These are phyloP conservation scores for Rubus idaeus DNA, from an alignment of 306 rosid species.

Conservation along the genomic window DNA sequence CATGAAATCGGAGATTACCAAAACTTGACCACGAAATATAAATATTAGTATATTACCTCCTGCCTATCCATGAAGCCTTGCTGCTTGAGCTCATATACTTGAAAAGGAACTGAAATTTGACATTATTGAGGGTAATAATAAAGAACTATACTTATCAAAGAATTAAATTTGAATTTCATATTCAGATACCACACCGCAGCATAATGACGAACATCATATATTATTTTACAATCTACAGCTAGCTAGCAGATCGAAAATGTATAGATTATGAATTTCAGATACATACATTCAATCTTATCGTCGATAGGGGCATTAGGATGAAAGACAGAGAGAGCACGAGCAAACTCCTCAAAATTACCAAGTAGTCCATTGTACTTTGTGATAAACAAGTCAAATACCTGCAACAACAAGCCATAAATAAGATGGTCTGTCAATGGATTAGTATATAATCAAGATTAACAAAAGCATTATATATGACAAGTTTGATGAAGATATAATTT, in stretches of 20 bases:
- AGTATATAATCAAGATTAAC: background rate
- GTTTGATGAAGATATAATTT: slow-evolving; percentile 17
- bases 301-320: slow-evolving; percentile 98
- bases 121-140: slow-evolving; percentile 3
- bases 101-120: slow-evolving; percentile 81
- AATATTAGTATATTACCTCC: slow-evolving; percentile 54
- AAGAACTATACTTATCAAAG: background rate
- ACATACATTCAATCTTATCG: slow-evolving; percentile 91
- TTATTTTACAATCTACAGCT: background rate
- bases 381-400: slow-evolving; percentile 95
- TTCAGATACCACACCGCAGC: background rate
- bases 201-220: background rate
- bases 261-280: background rate
- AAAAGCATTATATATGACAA: background rate
- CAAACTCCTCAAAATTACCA: slow-evolving; percentile 91
- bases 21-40: background rate
- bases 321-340: slow-evolving; percentile 92
- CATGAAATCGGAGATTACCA: background rate
- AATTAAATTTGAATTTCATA: background rate
- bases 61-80: slow-evolving; percentile 97
- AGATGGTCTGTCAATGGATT: background rate
- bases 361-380: slow-evolving; percentile 96
- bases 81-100: slow-evolving; percentile 97
- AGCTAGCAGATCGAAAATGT: background rate
- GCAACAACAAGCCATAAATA: slow-evolving; percentile 22